A percentile compares a stretch with the other conserved stretches of the same genome.
phyloP scores from a whole-genome alignment of 2,329 filamentous ascomycete species.

The Curvularia lunata region DNA sequence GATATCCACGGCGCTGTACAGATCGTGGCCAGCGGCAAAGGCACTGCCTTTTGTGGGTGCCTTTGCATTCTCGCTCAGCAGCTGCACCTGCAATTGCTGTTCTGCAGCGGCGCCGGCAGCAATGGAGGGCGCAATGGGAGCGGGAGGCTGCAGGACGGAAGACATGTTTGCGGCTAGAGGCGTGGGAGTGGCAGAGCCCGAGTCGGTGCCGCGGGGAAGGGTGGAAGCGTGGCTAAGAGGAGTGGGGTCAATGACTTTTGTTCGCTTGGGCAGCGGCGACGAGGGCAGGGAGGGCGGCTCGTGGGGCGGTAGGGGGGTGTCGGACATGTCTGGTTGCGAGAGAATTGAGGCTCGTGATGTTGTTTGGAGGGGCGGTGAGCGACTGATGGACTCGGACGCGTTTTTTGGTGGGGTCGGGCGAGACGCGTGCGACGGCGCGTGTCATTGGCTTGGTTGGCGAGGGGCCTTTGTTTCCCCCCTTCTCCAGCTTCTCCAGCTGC shows the following conservation, averaged over 20 bases:
- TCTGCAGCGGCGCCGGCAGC: conserved; percentile 39
- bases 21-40: conserved; percentile 90
- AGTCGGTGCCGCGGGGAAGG: conserved; percentile 39
- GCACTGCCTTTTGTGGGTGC: conserved; percentile 87
- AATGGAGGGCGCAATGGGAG: conserved; percentile 32
- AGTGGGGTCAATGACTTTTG: conserved; percentile 65
- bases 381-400: conserved; percentile 6
- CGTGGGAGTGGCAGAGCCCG: conserved; percentile 46
- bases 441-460: conserved; percentile 11
- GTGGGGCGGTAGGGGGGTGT: conserved; percentile 41
- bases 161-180: conserved; percentile 32
- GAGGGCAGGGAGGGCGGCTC: conserved; percentile 65
- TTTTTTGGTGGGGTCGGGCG: conserved; percentile 9
- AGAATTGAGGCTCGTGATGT: conserved; percentile 4
- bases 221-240: conserved; percentile 39
- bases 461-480: not conserved
- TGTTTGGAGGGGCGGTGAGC: conserved; percentile 25
- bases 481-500: not conserved
- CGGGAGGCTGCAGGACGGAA: conserved; percentile 26
- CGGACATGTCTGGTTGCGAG: conserved; percentile 24
- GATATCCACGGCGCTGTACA: conserved; percentile 78
- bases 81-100: conserved; percentile 81
- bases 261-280: conserved; percentile 80
- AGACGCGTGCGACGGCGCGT: conserved; percentile 12
- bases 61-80: conserved; percentile 78